Percentiles rank a stretch among this genome's conserved stretches.
phyloP scores from a whole-genome alignment of 306 rosid genomes.

The Trifolium repens region DNA sequence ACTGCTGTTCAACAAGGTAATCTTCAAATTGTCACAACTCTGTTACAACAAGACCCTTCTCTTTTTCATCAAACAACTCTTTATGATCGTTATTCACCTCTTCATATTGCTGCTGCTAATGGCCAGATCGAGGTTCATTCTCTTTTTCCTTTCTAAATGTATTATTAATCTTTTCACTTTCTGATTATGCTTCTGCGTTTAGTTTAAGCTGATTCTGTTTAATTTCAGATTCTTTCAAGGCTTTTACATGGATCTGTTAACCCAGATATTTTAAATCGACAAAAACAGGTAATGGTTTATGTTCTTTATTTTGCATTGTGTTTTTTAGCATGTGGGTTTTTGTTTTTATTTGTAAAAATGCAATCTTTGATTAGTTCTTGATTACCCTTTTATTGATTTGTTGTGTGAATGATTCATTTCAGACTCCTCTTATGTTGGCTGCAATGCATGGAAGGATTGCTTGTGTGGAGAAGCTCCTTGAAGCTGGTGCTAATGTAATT shows the following conservation, averaged over 20 bases:
- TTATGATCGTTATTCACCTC: conserved; percentile 76
- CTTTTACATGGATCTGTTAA: conserved; percentile 71
- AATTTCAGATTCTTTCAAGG: conserved; percentile 63
- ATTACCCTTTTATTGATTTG: conserved; percentile 5
- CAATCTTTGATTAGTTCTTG: not conserved
- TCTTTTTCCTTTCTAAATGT: not conserved
- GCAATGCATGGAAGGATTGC: conserved; percentile 87
- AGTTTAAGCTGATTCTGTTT: not conserved
- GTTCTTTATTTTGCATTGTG: not conserved
- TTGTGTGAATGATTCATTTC: conserved; percentile 49
- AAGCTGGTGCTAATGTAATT: conserved; percentile 81
- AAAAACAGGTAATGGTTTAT: conserved; percentile 65
- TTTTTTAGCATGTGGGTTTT: not conserved
- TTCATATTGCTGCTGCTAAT: conserved; percentile 87
- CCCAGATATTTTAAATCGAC: conserved; percentile 85
- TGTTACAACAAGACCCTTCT: conserved; percentile 55
- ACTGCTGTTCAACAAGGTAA: conserved; percentile 74
- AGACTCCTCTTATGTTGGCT: conserved; percentile 94
- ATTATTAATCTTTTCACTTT: not conserved
- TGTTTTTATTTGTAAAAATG: conserved; percentile 15
- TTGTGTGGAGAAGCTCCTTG: conserved; percentile 74
- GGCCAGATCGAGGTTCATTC: conserved; percentile 82
- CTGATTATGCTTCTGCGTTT: not conserved
- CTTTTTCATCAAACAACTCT: conserved; percentile 60
- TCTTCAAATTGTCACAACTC: conserved; percentile 45